Evolutionary conservation across 495 filamentous ascomycete genomes (phyloP), one percentile per base, ranked within the genome.

Genomic region (Staphylotrichum tortipilum): DNA sequence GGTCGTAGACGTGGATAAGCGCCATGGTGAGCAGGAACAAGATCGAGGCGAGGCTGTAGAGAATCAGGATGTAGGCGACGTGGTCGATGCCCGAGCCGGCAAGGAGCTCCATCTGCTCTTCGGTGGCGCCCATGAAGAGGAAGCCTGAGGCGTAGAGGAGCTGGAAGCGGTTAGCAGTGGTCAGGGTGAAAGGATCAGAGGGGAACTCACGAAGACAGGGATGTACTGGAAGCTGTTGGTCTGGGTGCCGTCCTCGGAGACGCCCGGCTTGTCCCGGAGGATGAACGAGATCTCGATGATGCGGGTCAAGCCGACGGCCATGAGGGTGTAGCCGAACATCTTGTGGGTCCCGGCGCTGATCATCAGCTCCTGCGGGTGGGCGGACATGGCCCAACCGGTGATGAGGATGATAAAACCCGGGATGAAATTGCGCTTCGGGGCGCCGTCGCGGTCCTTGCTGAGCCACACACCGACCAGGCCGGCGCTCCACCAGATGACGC

Each of bases 101-200:
- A 11, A 97, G 69, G 2, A 96, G 68, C 30, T 74, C 59, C 85
- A 97, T 91, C 63, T 98, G 91, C 64, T 97, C 91, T 65, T 98
- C 92, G 3, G 87, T 96, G 21, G 94, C 92, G 43, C 86, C 84
- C 89, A 96, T 94, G 74, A 98, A 97, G 46, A 96, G 77, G 68
- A 98, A 94, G 24, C 92, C 92, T 4, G 92, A 89, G 34, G 92
- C 89, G 59, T 85, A 95, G 17, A 97, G 80, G 18, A 97, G 78
- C 88, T 94, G 46, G 11, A 29, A 9, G 0, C 3, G 11, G 23
- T 44, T 40, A 24, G 33, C 9, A 2, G 9, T 5, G 2, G 21
- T 1, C 3, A 1, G 5, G 15, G 7, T 2, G 7, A 33, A 7
- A 51, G 18, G 3, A 18, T 14, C 11, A 30, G 7, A 21, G 0